Evolutionary conservation across 495 filamentous ascomycete genomes (phyloP).

Genomic region (Tuber borchii): DNA sequence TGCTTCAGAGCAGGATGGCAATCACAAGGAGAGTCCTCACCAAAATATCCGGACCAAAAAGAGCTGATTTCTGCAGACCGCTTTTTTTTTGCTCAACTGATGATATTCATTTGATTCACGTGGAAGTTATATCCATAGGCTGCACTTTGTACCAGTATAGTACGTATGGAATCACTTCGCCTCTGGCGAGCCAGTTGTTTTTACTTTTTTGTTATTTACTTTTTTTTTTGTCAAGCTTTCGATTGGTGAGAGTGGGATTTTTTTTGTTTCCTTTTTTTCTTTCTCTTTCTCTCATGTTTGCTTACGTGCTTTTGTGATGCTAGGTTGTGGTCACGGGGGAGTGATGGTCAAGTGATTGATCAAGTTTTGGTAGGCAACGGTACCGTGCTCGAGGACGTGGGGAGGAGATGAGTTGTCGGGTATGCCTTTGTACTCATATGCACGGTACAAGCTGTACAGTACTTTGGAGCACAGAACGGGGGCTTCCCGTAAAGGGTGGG

Average conservation of each 20-base stretch:
- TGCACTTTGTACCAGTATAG: too few relatives aligned
- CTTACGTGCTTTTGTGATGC: slow-evolving; percentile 2
- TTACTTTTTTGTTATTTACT: neutral
- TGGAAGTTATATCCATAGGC: neutral
- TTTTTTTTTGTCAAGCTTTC: neutral
- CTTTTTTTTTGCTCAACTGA: neutral
- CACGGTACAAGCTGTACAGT: neutral
- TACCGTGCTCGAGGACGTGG: neutral
- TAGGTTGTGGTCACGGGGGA: neutral
- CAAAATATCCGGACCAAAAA: neutral
- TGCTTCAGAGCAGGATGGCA: neutral
- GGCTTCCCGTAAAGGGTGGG: neutral
- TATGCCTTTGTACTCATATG: neutral
- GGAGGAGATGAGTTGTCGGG: neutral
- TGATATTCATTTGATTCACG: neutral
- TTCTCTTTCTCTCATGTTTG: neutral
- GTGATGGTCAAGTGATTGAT: neutral
- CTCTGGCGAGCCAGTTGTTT: neutral
- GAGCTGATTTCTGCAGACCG: neutral
- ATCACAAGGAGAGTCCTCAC: neutral
- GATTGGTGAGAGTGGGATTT: neutral
- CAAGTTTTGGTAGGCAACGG: neutral
- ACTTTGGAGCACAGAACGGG: neutral
- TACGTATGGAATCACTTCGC: too few relatives aligned
- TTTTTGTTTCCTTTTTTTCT: neutral